phyloP scores from a whole-genome alignment of 2,329 filamentous ascomycete genomes.

The Epichloe amarillans region DNA sequence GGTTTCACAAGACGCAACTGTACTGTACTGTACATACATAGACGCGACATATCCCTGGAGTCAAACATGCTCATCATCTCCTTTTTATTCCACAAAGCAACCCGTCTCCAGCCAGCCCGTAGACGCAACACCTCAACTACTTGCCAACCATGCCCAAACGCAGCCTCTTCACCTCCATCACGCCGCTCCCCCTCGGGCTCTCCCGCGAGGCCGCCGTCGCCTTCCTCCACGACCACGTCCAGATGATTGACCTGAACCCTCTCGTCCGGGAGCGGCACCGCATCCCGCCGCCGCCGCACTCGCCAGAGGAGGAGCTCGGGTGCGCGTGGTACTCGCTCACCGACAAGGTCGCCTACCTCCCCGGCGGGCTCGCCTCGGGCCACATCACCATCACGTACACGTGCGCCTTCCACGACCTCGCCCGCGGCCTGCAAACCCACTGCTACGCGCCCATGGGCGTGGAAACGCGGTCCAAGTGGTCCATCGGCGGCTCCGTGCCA shows the following conservation, averaged over 20 bases:
- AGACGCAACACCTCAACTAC: too few relatives aligned
- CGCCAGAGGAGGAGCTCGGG: slow-evolving; percentile 55
- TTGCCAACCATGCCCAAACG: slow-evolving; percentile 49
- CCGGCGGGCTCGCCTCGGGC: slow-evolving; percentile 34
- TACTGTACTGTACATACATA: too few relatives aligned
- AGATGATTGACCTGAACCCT: slow-evolving; percentile 83
- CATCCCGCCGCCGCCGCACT: slow-evolving; percentile 53
- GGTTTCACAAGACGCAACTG: too few relatives aligned
- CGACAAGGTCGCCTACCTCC: slow-evolving; percentile 46
- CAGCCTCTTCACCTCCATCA: slow-evolving; percentile 63
- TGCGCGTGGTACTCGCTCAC: slow-evolving; percentile 69
- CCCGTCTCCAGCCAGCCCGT: too few relatives aligned
- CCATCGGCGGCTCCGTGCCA: slow-evolving; percentile 55
- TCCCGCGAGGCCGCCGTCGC: slow-evolving; percentile 56
- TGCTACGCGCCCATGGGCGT: slow-evolving; percentile 72
- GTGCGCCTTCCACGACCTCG: slow-evolving; percentile 64
- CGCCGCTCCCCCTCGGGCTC: slow-evolving; percentile 60
- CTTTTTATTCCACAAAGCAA: too few relatives aligned
- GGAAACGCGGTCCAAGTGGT: slow-evolving; percentile 69
- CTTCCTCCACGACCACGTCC: slow-evolving; percentile 63
- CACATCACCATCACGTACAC: slow-evolving; percentile 55
- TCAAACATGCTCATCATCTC: too few relatives aligned
- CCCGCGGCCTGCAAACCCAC: slow-evolving; percentile 65
- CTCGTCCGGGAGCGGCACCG: slow-evolving; percentile 59
- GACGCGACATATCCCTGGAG: too few relatives aligned